Base-by-base conservation (phyloP, 139 green algal species). In the Chlorella sp. region DNA sequence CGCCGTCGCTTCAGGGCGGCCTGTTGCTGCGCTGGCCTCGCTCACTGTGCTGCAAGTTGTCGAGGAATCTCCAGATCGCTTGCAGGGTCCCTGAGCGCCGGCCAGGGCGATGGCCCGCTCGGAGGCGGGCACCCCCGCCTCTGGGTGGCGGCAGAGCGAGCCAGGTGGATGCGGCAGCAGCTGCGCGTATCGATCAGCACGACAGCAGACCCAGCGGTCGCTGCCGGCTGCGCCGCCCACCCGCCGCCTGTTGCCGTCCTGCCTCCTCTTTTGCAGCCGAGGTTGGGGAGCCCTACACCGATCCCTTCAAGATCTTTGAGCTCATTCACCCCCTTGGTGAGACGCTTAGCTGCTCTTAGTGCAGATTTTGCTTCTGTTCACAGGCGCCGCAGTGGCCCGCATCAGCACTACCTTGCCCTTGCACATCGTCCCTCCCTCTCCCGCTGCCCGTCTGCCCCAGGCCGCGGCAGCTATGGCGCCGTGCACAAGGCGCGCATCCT, bases 401-500 rank as follows among this genome's bases (percentile, higher is more conserved):
- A n/a, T n/a, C n/a, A n/a, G n/a, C n/a, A n/a, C n/a, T n/a, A n/a
- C n/a, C n/a, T n/a, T n/a, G n/a, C n/a, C n/a, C n/a, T n/a, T n/a
- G n/a, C 46, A 19, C 46, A 54, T 60, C 51, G 51, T 60, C 51
- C 51, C 51, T 60, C 51, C 51, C 32, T 9, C 48, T 64, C 32
- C 60, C 36, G 34, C 44, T 24, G 34, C 34, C 13, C 34, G 13
- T 30, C 24, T 17, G 1, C 40, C 64, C n/a, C 89, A 93, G 90
- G 90, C 8, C 82, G 88, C 6, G 96, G 96, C 26, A 95, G 93
- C 14, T 98, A 97, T 77, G 96, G 96, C 68, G 93, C 90, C 3
- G 96, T 98, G 86, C 97, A 95, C 90, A 94, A 96, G 76, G 96
- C 94, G 1, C 54, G 88, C 14, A 90, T 96, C 51, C 75, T 58